Conservation (phyloP, 768 basidiomycete genomes). For the Suillus weaverae region DNA sequence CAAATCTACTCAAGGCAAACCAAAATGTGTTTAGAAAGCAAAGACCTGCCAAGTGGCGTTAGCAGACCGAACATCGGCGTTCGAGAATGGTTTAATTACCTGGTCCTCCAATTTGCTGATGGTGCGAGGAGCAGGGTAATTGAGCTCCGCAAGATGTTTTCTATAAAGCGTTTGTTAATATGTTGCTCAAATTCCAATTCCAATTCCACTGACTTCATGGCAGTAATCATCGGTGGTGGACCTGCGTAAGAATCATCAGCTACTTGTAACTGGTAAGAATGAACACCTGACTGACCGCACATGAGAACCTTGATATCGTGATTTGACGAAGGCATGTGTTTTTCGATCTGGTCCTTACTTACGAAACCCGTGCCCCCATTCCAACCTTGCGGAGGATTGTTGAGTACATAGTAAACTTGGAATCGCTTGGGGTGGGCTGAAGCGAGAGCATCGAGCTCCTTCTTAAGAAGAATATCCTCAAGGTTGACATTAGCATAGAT, state of each 20-base stretch:
- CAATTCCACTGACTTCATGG: constrained; percentile 67
- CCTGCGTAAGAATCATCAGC: constrained; percentile 35
- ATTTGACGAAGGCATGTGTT: constrained; percentile 66
- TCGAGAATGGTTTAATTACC: constrained; percentile 39
- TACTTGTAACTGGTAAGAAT: constrained; percentile 10
- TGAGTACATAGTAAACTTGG: constrained; percentile 87
- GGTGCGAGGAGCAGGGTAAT: constrained; percentile 83
- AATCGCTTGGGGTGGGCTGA: constrained; percentile 64
- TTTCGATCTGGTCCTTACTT: constrained; percentile 85
- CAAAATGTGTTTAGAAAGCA: constrained; percentile 33
- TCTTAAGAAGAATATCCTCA: constrained; percentile 90
- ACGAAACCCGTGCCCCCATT: constrained; percentile 90
- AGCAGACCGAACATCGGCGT: constrained; percentile 10
- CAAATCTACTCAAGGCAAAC: not conserved
- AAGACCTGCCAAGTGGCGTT: constrained; percentile 36
- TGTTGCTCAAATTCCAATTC: not conserved
- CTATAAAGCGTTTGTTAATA: constrained; percentile 37
- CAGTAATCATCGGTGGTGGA: constrained; percentile 75
- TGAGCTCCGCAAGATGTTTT: constrained; percentile 86
- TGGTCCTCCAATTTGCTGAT: constrained; percentile 93
- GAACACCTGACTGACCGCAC: constrained; percentile 61
- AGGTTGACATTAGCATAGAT: constrained; percentile 96
- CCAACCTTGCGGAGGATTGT: constrained; percentile 91
- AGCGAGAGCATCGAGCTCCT: constrained; percentile 81
- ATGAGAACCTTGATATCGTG: constrained; percentile 82